Conservation (phyloP, 345 rosid genomes). For the Populus ilicifolia region DNA sequence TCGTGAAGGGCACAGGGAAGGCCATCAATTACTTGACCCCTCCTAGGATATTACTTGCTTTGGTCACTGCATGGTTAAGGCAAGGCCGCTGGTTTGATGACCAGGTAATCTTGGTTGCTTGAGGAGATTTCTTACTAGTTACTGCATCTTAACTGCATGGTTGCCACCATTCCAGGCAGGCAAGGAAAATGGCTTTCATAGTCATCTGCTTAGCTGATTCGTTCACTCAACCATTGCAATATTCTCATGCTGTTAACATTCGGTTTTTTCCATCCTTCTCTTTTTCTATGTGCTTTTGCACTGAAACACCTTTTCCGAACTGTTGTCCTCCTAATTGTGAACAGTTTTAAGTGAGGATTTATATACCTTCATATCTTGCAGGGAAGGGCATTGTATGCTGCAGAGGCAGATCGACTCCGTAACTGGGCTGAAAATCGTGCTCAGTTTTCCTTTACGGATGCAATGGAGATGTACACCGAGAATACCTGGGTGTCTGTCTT, state of each 20-base stretch:
- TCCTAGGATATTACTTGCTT: slow-evolving; percentile 86
- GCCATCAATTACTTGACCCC: slow-evolving; percentile 80
- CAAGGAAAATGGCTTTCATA: not conserved
- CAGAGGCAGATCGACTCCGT: slow-evolving; percentile 78
- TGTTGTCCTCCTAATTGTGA: no score
- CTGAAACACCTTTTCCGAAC: no score
- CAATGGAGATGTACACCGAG: slow-evolving; percentile 91
- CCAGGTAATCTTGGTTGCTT: slow-evolving; percentile 45
- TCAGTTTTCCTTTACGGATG: slow-evolving; percentile 75
- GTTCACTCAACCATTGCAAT: no score
- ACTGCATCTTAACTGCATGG: not conserved
- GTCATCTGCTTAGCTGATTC: no score
- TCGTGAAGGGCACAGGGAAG: slow-evolving; percentile 77
- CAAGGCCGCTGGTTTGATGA: slow-evolving; percentile 95
- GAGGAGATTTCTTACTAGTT: not conserved
- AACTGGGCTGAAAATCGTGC: slow-evolving; percentile 94
- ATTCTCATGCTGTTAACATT: no score
- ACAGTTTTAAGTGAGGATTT: no score
- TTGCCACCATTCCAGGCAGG: not conserved
- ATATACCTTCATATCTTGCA: slow-evolving; percentile 9
- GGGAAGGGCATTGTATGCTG: slow-evolving; percentile 90
- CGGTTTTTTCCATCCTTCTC: no score
- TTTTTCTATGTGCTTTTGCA: no score
- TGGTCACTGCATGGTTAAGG: slow-evolving; percentile 87
- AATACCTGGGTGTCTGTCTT: slow-evolving; percentile 88